Base-by-base conservation (phyloP, 2,329 filamentous ascomycete species). In the Aspergillus neotritici region DNA sequence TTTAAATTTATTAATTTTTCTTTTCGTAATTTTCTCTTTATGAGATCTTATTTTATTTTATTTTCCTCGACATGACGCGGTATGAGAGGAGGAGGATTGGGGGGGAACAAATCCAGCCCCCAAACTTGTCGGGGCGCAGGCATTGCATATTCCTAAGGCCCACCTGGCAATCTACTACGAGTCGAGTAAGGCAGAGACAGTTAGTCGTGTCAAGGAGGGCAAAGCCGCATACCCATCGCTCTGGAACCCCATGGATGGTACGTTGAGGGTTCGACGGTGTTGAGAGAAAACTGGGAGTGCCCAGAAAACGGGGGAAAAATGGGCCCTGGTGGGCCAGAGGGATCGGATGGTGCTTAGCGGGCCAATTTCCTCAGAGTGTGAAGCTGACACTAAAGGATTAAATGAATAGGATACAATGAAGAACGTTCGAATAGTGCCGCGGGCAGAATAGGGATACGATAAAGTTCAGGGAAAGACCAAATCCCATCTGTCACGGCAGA, bases 101-200 rank as follows among this genome's bases (percentile, higher is more conserved):
- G 39, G 47, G 33, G 38, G 31, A 45, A 28, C 42, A 37, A 48
- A 53, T 62, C 53, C 53, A 55, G 61, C 57, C 61, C 61, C 61
- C 62, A 63, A 54, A 52, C 50, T 43, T 40, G 45, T 42, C 58
- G 49, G 54, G 55, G 56, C 54, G 58, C 56, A 61, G 58, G 54
- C 54, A 55, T 40, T 56, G 51, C 54, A 57, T 49, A 36, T 45
- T 45, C 41, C 50, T 39, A 50, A 53, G 50, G 54, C 47, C 53
- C 56, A 55, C 56, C 21, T 25, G 21, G 21, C 21, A 25, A 8
- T 3, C 21, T 25, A 25, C 21, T 25, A 25, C 21, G 21, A 25
- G 21, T 25, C 7, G 21, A 25, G 21, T 25, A 25, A 25, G 21
- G 21, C 5, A 25, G 21, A 25, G 7, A 35, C 43, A 41, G 38